Base-by-base conservation (phyloP, 768 basidiomycete genomes). In the Chlorophyllum brunneum region DNA sequence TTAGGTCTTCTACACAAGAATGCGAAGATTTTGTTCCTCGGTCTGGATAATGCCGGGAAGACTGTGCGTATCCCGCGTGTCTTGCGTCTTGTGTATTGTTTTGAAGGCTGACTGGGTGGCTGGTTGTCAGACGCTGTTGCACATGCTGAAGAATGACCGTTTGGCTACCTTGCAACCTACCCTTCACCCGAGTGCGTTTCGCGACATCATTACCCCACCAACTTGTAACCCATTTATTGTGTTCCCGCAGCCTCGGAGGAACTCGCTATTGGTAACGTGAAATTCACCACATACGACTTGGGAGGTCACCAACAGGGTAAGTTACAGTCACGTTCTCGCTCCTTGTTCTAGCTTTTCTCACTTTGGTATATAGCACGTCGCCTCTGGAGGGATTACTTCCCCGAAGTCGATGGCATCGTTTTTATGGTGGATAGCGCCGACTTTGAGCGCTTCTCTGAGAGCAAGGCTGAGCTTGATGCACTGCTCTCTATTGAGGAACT, bases 381-480 rank as follows among this genome's bases (percentile, higher is more conserved):
- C 60, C 86, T 98, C 67, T 99, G 97, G 97, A 85, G 94, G 54
- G 95, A 99, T 71, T 99, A 98, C 76, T 98, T 99, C 85, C 97
- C 97, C 44, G 97, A 98, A 70, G 97, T 98, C 37, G 94, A 99
- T 62, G 95, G 93, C 15, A 98, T 99, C 62, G 85, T 98, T 65
- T 99, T 98, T 83, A 79, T 99, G 53, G 95, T 99, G 55, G 97
- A 99, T 74, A 90, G 85, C 59, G 93, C 93, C 57, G 97, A 99
- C 76, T 86, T 87, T 65, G 97, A 98, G 74, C 89, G 95, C 37
- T 95, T 99, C 72, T 70, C 86, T 6, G 97, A 98, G 72, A 92
- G 92, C 58, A 98, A 98, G 70, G 94, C 92, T 10, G 97, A 99
- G 71, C 84, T 99, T 41, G 95, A 98, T 65, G 88, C 94, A 5